Conservation (phyloP, 257 asterid genomes). For the Plantago elongata region DNA sequence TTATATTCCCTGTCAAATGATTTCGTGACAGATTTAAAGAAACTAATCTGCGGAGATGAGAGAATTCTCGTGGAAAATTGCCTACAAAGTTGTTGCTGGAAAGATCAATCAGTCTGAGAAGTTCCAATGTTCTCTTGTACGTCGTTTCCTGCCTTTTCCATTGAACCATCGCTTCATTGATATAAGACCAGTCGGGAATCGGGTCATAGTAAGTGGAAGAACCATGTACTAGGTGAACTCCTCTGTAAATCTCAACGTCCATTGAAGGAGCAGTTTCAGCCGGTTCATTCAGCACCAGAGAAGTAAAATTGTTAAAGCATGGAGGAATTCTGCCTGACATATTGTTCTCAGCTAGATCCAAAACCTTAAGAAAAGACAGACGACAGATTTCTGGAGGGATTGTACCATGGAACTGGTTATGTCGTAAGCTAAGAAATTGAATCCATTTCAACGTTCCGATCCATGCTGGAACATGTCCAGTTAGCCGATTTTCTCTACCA, state of each 20-base stretch:
- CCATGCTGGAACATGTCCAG: not conserved
- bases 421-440: not conserved
- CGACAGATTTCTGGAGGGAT: constrained; percentile 20
- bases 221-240: not conserved
- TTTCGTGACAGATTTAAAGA: constrained; percentile 36
- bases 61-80: constrained; percentile 7
- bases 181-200: not conserved
- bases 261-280: not conserved
- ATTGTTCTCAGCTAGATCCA: constrained; percentile 35
- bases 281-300: not conserved
- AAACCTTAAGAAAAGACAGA: constrained; percentile 26
- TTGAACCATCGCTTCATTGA: constrained; percentile 18
- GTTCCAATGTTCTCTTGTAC: no score
- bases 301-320: constrained; percentile 19
- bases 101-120: no score
- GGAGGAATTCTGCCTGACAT: constrained; percentile 31
- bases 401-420: not conserved
- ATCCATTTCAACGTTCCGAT: not conserved
- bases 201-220: no score
- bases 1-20: constrained; percentile 18
- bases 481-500: constrained; percentile 27
- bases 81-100: no score
- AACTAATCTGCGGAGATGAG: constrained; percentile 11
- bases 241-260: constrained; percentile 17
- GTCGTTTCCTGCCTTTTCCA: constrained; percentile 12